phyloP scores from a whole-genome alignment of 768 basidiomycete genomes.

The Lentinula guzmanii region DNA sequence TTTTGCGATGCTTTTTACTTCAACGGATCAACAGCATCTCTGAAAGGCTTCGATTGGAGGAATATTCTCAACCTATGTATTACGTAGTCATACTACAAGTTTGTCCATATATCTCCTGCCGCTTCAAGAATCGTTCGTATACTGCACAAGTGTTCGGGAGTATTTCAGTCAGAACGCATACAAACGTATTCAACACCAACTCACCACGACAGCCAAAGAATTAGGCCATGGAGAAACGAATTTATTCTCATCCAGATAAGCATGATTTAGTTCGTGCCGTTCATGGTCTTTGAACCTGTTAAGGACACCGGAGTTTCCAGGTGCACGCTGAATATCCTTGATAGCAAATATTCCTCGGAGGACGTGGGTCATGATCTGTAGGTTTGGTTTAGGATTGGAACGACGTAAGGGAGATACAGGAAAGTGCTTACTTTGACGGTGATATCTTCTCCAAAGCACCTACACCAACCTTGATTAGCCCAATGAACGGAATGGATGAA shows the following conservation, averaged over 20 bases:
- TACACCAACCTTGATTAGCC: constrained; percentile 5
- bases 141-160: not conserved
- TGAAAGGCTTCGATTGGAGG: too few relatives aligned
- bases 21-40: too few relatives aligned
- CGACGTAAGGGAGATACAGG: not conserved
- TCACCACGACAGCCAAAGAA: constrained; percentile 54
- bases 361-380: constrained; percentile 50
- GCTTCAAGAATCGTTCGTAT: not conserved
- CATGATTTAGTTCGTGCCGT: constrained; percentile 42
- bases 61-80: too few relatives aligned
- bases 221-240: constrained; percentile 61
- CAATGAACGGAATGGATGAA: not conserved
- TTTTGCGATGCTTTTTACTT: too few relatives aligned
- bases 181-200: constrained; percentile 6
- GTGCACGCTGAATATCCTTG: constrained; percentile 57
- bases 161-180: too few relatives aligned
- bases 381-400: not conserved
- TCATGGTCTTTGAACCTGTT: constrained; percentile 48
- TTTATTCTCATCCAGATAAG: constrained; percentile 50
- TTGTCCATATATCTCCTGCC: not conserved
- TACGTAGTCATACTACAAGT: too few relatives aligned
- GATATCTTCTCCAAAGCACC: constrained; percentile 43
- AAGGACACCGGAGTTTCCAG: constrained; percentile 60
- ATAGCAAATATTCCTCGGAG: constrained; percentile 60
- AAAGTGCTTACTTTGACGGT: constrained; percentile 41